These are phyloP conservation scores for Melampsora medusae DNA, from an alignment of 1,284 basidiomycete genomes.

Conservation along the genomic window DNA sequence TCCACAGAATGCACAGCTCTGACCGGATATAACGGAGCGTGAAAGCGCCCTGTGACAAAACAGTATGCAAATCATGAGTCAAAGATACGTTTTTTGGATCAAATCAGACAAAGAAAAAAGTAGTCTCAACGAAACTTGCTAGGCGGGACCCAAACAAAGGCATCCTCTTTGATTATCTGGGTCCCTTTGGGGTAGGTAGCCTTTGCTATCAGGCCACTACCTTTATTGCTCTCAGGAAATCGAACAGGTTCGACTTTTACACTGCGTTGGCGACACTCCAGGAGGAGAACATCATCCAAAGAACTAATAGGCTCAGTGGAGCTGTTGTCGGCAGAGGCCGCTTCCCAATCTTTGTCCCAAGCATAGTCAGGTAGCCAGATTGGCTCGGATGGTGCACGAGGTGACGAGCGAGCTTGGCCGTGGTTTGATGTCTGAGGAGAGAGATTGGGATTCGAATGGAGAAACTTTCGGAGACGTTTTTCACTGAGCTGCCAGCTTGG, in stretches of 20 bases:
- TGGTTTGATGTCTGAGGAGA: slow-evolving; percentile 11
- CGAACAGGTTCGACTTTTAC: slow-evolving; percentile 43
- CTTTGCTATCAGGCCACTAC: slow-evolving; percentile 40
- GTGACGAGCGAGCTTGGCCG: not conserved
- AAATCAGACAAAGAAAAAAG: not conserved
- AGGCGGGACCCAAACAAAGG: slow-evolving; percentile 43
- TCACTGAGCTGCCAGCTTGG: slow-evolving; percentile 42
- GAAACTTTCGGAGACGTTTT: slow-evolving; percentile 38
- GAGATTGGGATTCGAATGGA: slow-evolving; percentile 30
- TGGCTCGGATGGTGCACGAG: slow-evolving; percentile 33
- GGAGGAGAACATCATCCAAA: slow-evolving; percentile 28
- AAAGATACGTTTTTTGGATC: not conserved
- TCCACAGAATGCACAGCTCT: slow-evolving; percentile 41
- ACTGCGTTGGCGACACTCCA: slow-evolving; percentile 37
- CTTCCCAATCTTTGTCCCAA: slow-evolving; percentile 45
- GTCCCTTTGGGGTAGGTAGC: slow-evolving; percentile 24
- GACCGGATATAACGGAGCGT: slow-evolving; percentile 34
- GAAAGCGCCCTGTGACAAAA: slow-evolving; percentile 1
- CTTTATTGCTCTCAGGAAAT: slow-evolving; percentile 41
- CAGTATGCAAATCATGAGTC: not conserved
- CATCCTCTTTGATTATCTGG: slow-evolving; percentile 44
- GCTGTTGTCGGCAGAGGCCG: slow-evolving; percentile 24
- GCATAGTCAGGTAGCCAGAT: slow-evolving; percentile 41
- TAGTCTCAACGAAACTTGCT: slow-evolving; percentile 20
- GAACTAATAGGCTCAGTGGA: slow-evolving; percentile 38